Percentiles rank a stretch among this genome's conserved stretches.
phyloP scores from a whole-genome alignment of 2,329 filamentous ascomycete species.

The Colletotrichum destructivum region DNA sequence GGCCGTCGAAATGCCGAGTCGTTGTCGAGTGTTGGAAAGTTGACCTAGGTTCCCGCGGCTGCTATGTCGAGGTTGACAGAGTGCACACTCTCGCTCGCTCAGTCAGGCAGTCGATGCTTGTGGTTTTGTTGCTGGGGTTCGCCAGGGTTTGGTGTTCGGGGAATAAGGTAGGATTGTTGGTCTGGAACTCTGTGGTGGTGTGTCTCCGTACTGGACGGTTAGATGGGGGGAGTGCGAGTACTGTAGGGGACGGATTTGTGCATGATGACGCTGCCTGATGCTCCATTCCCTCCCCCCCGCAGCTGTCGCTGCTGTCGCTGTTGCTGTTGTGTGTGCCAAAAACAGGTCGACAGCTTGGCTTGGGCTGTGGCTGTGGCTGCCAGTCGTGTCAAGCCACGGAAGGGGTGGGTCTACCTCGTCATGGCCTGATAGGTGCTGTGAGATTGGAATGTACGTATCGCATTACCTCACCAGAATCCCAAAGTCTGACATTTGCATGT shows the following conservation, averaged over 20 bases:
- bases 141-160: slow-evolving; percentile 30
- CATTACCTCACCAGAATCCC: no score
- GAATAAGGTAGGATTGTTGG: neutral
- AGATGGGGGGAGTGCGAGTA: no score
- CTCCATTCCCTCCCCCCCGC: slow-evolving; percentile 37
- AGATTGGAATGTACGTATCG: neutral
- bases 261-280: slow-evolving; percentile 43
- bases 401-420: slow-evolving; percentile 16
- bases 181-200: slow-evolving; percentile 2
- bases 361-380: slow-evolving; percentile 37
- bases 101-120: neutral
- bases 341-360: slow-evolving; percentile 35
- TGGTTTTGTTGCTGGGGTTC: slow-evolving; percentile 20
- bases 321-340: slow-evolving; percentile 20
- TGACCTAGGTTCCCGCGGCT: neutral
- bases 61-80: slow-evolving; percentile 10
- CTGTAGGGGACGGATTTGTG: slow-evolving; percentile 30
- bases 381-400: slow-evolving; percentile 23
- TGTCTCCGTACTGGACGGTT: no score
- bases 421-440: no score
- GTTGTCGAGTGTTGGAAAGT: neutral
- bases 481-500: no score
- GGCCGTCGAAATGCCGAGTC: slow-evolving; percentile 17
- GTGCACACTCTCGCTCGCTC: neutral
- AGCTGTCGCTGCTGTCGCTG: neutral